Conservation (phyloP, 2,329 filamentous ascomycete genomes). For the Ophiostoma quercus region DNA sequence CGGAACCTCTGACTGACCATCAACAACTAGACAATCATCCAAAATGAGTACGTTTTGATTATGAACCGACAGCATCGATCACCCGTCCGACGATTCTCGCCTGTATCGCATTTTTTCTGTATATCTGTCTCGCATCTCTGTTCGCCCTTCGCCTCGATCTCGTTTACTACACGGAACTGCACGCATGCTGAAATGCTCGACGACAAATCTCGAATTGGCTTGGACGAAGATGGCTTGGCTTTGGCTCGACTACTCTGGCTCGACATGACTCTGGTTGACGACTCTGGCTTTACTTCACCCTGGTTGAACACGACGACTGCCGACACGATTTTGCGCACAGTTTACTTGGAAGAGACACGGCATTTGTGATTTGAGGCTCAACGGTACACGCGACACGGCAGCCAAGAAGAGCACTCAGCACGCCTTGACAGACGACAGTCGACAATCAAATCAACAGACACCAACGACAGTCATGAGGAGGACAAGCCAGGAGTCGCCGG, state of each 20-base stretch:
- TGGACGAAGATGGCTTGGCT: not conserved
- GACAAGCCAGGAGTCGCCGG: not conserved
- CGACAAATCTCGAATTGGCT: not conserved
- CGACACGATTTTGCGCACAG: not conserved
- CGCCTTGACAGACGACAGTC: too few relatives aligned
- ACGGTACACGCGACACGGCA: not conserved
- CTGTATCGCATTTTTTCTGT: too few relatives aligned
- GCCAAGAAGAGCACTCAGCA: not conserved
- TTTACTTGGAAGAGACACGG: not conserved
- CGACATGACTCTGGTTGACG: not conserved
- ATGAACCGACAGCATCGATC: not conserved
- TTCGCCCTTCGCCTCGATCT: not conserved
- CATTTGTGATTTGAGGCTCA: not conserved
- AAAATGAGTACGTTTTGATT: constrained; percentile 51
- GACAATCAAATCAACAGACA: not conserved
- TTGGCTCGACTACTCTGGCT: not conserved
- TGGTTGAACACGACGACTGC: not conserved
- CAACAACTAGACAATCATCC: constrained; percentile 37
- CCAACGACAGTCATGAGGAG: not conserved
- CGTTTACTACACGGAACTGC: not conserved
- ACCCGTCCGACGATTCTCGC: not conserved
- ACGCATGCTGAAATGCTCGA: not conserved
- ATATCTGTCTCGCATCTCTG: not conserved
- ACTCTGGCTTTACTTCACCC: not conserved
- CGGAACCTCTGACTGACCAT: constrained; percentile 22